Evolutionary conservation across 179 eudicot genomes (phyloP).

Genomic region (Silene coronaria): DNA sequence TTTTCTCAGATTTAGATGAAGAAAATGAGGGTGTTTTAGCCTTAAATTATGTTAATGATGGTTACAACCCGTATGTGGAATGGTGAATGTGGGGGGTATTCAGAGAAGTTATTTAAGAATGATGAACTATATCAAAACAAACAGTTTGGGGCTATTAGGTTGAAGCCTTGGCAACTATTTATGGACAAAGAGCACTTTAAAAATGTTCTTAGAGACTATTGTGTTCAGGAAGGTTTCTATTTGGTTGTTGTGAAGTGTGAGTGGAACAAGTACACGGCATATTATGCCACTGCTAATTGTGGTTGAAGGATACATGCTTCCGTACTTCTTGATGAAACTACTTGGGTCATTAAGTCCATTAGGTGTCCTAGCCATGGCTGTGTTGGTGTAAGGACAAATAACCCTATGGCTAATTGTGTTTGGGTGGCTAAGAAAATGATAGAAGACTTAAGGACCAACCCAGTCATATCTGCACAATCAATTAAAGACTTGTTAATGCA

Average conservation of each 20-base stretch:
- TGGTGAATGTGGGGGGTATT: neutral
- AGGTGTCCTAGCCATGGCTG: neutral
- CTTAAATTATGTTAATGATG: neutral
- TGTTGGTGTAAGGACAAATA: neutral
- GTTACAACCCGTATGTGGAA: neutral
- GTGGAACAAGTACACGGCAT: neutral
- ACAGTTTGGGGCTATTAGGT: neutral
- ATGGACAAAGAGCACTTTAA: neutral
- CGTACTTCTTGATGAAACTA: neutral
- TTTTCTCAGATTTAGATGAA: neutral
- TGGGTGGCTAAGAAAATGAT: too few species aligned
- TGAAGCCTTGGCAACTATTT: neutral
- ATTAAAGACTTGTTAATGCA: too few species aligned
- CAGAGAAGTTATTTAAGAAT: too few species aligned
- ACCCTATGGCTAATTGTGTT: neutral
- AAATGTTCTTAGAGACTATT: neutral
- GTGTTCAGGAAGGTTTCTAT: neutral
- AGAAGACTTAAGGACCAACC: too few species aligned
- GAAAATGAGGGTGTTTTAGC: neutral
- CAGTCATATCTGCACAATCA: too few species aligned
- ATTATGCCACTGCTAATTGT: neutral
- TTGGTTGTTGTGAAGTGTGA: neutral
- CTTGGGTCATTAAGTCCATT: slow-evolving; percentile 7
- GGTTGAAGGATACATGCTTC: slow-evolving; percentile 4
- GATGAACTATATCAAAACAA: neutral